These are phyloP conservation scores for Aspergillus hancockii DNA, from an alignment of 495 filamentous ascomycete genomes.

Conservation along the genomic window DNA sequence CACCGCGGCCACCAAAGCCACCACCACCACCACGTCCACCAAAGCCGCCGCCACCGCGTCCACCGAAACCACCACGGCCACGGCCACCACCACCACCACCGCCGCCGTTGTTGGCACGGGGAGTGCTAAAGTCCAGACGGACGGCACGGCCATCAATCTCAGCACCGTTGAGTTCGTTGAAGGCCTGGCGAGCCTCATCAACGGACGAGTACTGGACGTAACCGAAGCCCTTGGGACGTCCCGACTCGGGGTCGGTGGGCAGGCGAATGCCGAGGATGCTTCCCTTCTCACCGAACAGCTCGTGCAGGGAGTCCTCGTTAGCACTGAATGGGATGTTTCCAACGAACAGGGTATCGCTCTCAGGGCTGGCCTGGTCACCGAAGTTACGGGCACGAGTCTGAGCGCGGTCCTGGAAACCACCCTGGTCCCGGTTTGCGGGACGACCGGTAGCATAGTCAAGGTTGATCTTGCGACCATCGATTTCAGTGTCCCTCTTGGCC, in stretches of 20 bases:
- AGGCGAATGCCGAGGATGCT: slow-evolving; percentile 77
- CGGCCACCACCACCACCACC: slow-evolving; percentile 49
- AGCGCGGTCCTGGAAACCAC: slow-evolving; percentile 55
- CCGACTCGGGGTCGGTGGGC: slow-evolving; percentile 85
- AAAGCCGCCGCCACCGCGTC: slow-evolving; percentile 54
- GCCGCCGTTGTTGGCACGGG: slow-evolving; percentile 64
- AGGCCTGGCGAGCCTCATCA: slow-evolving; percentile 81
- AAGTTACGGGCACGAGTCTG: slow-evolving; percentile 71
- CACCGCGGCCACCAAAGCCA: slow-evolving; percentile 50
- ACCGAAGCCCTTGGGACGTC: slow-evolving; percentile 90
- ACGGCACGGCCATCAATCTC: slow-evolving; percentile 77
- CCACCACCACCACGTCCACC: slow-evolving; percentile 54
- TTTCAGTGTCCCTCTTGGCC: slow-evolving; percentile 73
- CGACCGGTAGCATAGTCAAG: slow-evolving; percentile 85
- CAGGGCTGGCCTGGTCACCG: slow-evolving; percentile 76
- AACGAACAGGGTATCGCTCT: slow-evolving; percentile 86
- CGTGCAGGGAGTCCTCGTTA: slow-evolving; percentile 71
- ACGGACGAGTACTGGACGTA: slow-evolving; percentile 84
- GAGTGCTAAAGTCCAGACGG: slow-evolving; percentile 86
- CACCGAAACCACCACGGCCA: slow-evolving; percentile 51
- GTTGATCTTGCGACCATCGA: slow-evolving; percentile 86
- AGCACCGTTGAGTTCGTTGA: slow-evolving; percentile 71
- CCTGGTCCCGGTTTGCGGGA: slow-evolving; percentile 48
- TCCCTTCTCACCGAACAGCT: slow-evolving; percentile 72
- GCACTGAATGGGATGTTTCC: slow-evolving; percentile 90